These are phyloP conservation scores for Arabis alpina DNA, from an alignment of 345 rosid species.

Conservation along the genomic window DNA sequence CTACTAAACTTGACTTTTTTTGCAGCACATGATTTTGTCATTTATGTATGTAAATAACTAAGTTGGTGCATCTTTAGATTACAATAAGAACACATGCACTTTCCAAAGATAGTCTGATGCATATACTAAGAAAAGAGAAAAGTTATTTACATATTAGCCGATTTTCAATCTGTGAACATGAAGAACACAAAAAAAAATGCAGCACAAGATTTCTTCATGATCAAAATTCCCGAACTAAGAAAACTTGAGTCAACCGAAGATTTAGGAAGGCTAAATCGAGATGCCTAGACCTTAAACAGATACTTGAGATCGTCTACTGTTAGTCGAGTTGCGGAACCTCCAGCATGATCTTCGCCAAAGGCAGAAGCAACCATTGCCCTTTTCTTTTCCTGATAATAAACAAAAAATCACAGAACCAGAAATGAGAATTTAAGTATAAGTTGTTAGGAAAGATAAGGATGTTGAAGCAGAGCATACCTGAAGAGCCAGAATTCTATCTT, in stretches of 20 bases:
- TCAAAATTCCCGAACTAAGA: slow-evolving; percentile 37
- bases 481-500: slow-evolving; percentile 82
- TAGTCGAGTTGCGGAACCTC: slow-evolving; percentile 72
- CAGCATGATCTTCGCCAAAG: slow-evolving; percentile 91
- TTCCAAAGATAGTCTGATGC: slow-evolving; percentile 25
- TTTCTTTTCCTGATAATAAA: slow-evolving; percentile 75
- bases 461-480: slow-evolving; percentile 58
- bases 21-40: background rate
- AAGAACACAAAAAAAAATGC: slow-evolving; percentile 53
- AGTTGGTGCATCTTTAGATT: slow-evolving; percentile 23
- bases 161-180: slow-evolving; percentile 46
- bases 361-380: slow-evolving; percentile 96
- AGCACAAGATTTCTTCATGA: slow-evolving; percentile 34
- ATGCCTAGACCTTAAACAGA: slow-evolving; percentile 53
- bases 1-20: background rate
- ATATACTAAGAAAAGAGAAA: slow-evolving; percentile 35
- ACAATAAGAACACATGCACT: slow-evolving; percentile 15
- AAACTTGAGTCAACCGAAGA: slow-evolving; percentile 21
- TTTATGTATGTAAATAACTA: slow-evolving; percentile 4
- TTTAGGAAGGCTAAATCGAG: slow-evolving; percentile 37
- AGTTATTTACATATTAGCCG: slow-evolving; percentile 50
- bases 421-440: slow-evolving; percentile 14
- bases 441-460: slow-evolving; percentile 4
- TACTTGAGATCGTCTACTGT: slow-evolving; percentile 88
- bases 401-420: slow-evolving; percentile 22